Evolutionary conservation across 164 flowering plant genomes (phyloP), one percentile per base, ranked within the genome.

Genomic region (Dillenia suffruticosa): DNA sequence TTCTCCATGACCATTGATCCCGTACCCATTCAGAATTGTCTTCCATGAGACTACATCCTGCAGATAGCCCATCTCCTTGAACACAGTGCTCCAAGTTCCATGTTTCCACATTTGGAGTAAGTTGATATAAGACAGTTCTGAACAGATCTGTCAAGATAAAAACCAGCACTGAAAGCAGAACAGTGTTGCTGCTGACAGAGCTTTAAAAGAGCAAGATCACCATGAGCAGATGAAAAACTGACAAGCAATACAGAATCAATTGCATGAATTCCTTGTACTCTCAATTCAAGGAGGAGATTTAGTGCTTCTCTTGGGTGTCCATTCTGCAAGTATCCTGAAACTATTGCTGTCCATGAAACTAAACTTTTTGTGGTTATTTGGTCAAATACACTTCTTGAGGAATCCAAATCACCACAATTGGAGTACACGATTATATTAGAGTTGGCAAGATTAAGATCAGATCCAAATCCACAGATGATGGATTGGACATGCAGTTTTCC

Each of bases 161-260:
- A 73, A 19, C 82, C 77, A 50, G 65, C 61, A 51, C 48, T 22
- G 13, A 69, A 53, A 12, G 56, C 46, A 73, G 44, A 61, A 63
- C 73, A 68, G 58, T 81, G 82, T 46, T 73, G 74, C 67, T 75
- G 80, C 65, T 65, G 64, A 62, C 78, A 78, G 22, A 74, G 59
- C 15, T 70, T 75, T 19, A 76, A 57, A 62, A 58, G 19, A 51
- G 77, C 84, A 15, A 78, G 63, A 40, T 75, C 78, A 2, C 65
- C 69, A 49, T 65, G 66, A 66, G 75, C 76, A 12, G 77, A 43
- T 56, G 76, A 40, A 46, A 40, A 56, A 65, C 59, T 71, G 24
- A 56, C 51, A 51, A 81, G 32, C 47, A 66, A 44, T 15, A 65
- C n/a, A 49, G 80, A 56, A 64, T 81, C 82, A 0, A 72, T 12